These are phyloP conservation scores for Metschnikowia drakensbergensis DNA, from an alignment of 805 yeast species.

Conservation along the genomic window DNA sequence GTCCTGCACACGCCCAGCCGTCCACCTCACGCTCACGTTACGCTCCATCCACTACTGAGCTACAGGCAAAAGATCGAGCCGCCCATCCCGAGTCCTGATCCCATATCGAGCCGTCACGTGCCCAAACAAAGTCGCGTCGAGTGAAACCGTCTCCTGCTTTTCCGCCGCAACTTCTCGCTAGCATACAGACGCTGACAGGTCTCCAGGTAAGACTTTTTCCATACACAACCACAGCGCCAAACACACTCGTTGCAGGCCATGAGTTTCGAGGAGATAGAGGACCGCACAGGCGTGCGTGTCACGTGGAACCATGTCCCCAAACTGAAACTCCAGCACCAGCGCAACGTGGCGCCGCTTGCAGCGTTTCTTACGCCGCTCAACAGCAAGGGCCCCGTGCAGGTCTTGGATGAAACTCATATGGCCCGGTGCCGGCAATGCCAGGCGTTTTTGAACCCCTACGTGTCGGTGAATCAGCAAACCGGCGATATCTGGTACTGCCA, in stretches of 20 bases:
- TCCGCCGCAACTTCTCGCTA: no score
- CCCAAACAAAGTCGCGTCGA: no score
- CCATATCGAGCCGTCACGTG: no score
- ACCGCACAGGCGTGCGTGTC: constrained; percentile 67
- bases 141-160: no score
- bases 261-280: constrained; percentile 59
- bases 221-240: no score
- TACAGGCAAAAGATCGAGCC: no score
- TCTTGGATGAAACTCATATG: constrained; percentile 39
- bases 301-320: constrained; percentile 67
- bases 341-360: constrained; percentile 54
- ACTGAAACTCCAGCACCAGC: constrained; percentile 48
- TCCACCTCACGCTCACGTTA: no score
- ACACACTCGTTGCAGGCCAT: constrained; percentile 14
- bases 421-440: constrained; percentile 52
- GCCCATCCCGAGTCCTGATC: no score
- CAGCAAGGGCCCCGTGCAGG: constrained; percentile 36
- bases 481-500: constrained; percentile 51
- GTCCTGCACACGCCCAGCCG: no score
- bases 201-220: no score
- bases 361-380: constrained; percentile 58
- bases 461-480: constrained; percentile 25
- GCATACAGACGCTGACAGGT: no score
- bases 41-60: no score
- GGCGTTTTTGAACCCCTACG: constrained; percentile 52